Evolutionary conservation across 164 flowering plant species (phyloP).

Genomic region (Santalum album): DNA sequence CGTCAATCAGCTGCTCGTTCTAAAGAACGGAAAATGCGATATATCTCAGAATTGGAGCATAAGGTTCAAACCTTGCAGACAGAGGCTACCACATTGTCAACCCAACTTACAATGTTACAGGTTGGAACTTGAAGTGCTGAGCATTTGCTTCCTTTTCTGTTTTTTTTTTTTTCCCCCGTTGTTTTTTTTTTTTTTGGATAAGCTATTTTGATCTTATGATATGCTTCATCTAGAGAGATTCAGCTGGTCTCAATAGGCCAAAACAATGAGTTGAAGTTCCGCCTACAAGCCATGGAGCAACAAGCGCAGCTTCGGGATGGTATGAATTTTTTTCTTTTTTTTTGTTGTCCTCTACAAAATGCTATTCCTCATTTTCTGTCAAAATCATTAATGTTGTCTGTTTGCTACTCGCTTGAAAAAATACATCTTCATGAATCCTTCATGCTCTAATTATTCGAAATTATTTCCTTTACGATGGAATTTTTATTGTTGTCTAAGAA

Average conservation of each 20-base stretch:
- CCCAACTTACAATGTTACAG: slow-evolving; percentile 86
- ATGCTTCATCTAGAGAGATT: slow-evolving; percentile 35
- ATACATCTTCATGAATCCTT: no score
- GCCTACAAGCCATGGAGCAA: slow-evolving; percentile 73
- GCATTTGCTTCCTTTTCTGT: not conserved
- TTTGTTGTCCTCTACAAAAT: no score
- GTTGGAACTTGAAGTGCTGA: slow-evolving; percentile 23
- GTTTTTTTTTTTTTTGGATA: no score
- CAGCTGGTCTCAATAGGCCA: slow-evolving; percentile 45
- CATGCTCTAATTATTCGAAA: no score
- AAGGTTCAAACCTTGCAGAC: slow-evolving; percentile 95
- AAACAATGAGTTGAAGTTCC: slow-evolving; percentile 59
- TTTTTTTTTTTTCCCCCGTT: no score
- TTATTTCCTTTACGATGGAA: no score
- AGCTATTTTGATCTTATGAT: not conserved
- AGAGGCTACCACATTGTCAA: slow-evolving; percentile 95
- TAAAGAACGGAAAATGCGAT: slow-evolving; percentile 91
- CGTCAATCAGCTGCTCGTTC: slow-evolving; percentile 99
- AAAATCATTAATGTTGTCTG: no score
- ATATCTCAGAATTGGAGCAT: slow-evolving; percentile 91
- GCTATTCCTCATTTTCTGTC: no score
- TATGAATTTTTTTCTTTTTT: slow-evolving; percentile 12
- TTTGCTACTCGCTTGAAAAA: no score
- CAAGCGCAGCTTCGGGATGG: slow-evolving; percentile 74
- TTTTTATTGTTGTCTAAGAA: no score